A percentile compares a stretch with the other conserved stretches of the same genome.
These are phyloP conservation scores for Penicillium rolfsii DNA, from an alignment of 2,329 filamentous ascomycete genomes.

Conservation along the genomic window DNA sequence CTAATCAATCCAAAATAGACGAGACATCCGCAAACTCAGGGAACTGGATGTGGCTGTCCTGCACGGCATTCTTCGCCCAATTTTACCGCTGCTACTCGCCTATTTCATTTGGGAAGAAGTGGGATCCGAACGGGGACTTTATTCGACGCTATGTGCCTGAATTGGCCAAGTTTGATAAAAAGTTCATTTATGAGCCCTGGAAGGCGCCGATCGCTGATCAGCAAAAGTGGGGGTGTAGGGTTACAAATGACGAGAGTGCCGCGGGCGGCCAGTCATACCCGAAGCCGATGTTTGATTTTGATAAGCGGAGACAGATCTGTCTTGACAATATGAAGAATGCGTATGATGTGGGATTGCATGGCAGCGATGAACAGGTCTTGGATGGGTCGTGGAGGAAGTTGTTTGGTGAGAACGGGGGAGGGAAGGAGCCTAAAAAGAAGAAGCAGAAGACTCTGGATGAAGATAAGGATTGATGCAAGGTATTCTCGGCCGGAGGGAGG, in stretches of 20 bases:
- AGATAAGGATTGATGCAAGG: background rate
- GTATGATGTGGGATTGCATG: slow-evolving; percentile 67
- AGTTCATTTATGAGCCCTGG: slow-evolving; percentile 80
- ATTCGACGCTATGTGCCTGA: slow-evolving; percentile 70
- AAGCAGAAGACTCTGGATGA: slow-evolving; percentile 17
- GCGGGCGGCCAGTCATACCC: slow-evolving; percentile 61
- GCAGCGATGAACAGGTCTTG: slow-evolving; percentile 59
- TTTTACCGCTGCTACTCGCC: slow-evolving; percentile 53
- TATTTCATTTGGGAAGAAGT: slow-evolving; percentile 73
- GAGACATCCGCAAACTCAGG: slow-evolving; percentile 33
- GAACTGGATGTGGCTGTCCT: slow-evolving; percentile 61
- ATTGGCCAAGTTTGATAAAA: slow-evolving; percentile 62
- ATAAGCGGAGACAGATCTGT: slow-evolving; percentile 63
- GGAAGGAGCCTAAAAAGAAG: slow-evolving; percentile 20
- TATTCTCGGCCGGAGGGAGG: no score
- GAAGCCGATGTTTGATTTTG: slow-evolving; percentile 78
- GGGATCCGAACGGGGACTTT: slow-evolving; percentile 68
- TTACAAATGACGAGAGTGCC: slow-evolving; percentile 59
- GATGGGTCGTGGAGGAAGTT: slow-evolving; percentile 53
- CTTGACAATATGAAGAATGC: slow-evolving; percentile 70
- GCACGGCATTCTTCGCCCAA: slow-evolving; percentile 68
- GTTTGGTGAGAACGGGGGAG: slow-evolving; percentile 13
- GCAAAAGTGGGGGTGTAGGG: slow-evolving; percentile 66
- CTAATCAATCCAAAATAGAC: slow-evolving; percentile 15
- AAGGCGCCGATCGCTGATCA: slow-evolving; percentile 70